Base-by-base conservation (phyloP, 805 yeast species). In the Candida succiphila region DNA sequence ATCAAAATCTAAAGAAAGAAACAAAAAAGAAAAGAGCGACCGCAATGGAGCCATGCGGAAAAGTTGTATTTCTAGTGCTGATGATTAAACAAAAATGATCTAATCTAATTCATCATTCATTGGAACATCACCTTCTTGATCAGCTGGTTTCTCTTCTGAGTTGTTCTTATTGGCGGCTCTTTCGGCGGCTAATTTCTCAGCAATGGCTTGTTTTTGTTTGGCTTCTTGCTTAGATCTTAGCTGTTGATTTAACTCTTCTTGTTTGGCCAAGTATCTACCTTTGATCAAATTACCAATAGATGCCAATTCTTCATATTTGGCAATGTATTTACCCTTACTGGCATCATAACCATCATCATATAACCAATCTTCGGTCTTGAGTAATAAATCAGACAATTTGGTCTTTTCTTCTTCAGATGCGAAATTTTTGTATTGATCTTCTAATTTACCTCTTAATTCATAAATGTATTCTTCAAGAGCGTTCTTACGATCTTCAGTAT, bases 401-500 rank as follows among this genome's bases (percentile, higher is more conserved):
- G 65, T 67, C 75, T 89, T 89, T 74, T 92, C 98, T 52, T 77
- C 86, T 39, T 81, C 94, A 46, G 82, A 72, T 37, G 96, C 96
- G 58, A 88, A 92, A 50, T 69, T 78, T 46, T 83, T 72, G 60
- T 89, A 89, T 51, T 78, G 78, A 37, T 87, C 98, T 39, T 88
- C 97, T 54, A 92, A 72, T 70, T 92, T 92, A 60, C 94, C 95
- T 69, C 98, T 83, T 64, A 89, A 77, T 52, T 86, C 94, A 67
- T 92, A 92, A 54, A 92, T 92, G 73, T 92, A 92, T 72, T 92
- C 99, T 72, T 92, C 98, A 42, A 92, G 72, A 45, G 95, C 92
- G 62, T 92, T 92, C 81, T 92, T 92, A 65, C 87, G 86, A 68
- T 92, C 96, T 72, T 92, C 97, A 46, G 97, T 92, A 68, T 92